Evolutionary conservation across 768 basidiomycete genomes (phyloP).

Genomic region (Hygrophorus russula): DNA sequence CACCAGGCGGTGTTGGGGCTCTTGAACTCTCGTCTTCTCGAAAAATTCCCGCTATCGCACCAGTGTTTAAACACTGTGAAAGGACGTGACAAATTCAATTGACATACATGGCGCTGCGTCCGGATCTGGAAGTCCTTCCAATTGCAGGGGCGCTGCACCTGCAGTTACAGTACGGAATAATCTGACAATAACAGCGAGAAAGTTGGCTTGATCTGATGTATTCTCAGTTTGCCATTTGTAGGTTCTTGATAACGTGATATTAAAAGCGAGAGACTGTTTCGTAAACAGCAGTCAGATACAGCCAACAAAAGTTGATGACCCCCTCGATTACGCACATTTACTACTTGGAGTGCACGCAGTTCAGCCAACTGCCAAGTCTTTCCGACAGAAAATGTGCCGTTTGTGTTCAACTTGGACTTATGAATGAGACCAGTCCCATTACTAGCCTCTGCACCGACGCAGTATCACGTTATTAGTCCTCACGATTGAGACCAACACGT

Average conservation of each 20-base stretch:
- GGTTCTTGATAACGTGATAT: constrained; percentile 77
- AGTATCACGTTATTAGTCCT: constrained; percentile 1
- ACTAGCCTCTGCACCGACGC: constrained; percentile 35
- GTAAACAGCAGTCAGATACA: constrained; percentile 5
- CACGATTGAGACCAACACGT: constrained; percentile 23
- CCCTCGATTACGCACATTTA: constrained; percentile 40
- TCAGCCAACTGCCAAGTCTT: constrained; percentile 91
- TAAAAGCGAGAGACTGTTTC: constrained; percentile 52
- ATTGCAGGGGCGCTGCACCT: constrained; percentile 33
- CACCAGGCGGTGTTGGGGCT: neutral
- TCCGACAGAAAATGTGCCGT: constrained; percentile 90
- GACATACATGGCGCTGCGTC: constrained; percentile 22
- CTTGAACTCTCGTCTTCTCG: neutral
- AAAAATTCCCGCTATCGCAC: no score
- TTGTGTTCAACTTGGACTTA: constrained; percentile 94
- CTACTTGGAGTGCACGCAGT: constrained; percentile 68
- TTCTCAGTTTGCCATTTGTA: constrained; percentile 88
- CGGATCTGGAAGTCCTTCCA: constrained; percentile 47
- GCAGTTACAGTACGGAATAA: constrained; percentile 42
- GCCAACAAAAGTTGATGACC: neutral
- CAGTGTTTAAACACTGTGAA: constrained; percentile 10
- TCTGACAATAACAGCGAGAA: constrained; percentile 56
- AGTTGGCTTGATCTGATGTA: constrained; percentile 56
- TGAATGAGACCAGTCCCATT: constrained; percentile 69
- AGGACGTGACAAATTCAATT: constrained; percentile 2